Evolutionary conservation across 2,329 filamentous ascomycete species (phyloP), one percentile per base, ranked within the genome.

Genomic region (Fusarium torulosum): DNA sequence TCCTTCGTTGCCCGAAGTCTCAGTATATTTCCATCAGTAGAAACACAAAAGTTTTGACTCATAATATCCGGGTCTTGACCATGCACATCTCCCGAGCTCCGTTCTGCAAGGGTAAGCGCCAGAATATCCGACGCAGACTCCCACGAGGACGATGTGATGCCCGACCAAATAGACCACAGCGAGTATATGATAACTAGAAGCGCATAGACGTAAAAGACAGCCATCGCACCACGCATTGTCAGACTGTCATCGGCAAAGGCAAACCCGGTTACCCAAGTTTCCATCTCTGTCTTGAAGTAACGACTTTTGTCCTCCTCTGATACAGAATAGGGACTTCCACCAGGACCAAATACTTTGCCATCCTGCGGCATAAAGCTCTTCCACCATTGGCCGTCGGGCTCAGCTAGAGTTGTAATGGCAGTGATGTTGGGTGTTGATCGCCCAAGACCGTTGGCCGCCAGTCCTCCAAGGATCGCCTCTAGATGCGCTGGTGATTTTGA

Each of bases 261-360:
- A n/a, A 56, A 71, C 0, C 69, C 66, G 0, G 68, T 69, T 0
- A 71, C 51, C 66, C 66, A 70, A 1, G 68, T 70, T 41, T 71
- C 62, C 68, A 69, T 70, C 19, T 71, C 69, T 0, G 53, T 45
- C 7, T 19, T 33, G 11, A 64, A 59, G 51, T 55, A 56, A 0
- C 43, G 51, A 13, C 38, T 25, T 15, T 58, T 53, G 5, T 66
- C 66, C 5, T 59, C 50, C 0, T 31, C 27, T 4, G 63, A 61
- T 17, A 71, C 51, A 1, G 47, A n/a, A 38, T 66, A 72, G 1
- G 69, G 69, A 7, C 19, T 60, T 29, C 69, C 62, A 2, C 69
- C 66, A 1, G 65, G 47, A 1, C 69, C 69, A 27, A 71, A 71
- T 4, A 67, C 63, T 8, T 55, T 62, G 0, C 45, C 49, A 8